Conservation (phyloP, 768 basidiomycete genomes). For the Tephrocybe sp. region DNA sequence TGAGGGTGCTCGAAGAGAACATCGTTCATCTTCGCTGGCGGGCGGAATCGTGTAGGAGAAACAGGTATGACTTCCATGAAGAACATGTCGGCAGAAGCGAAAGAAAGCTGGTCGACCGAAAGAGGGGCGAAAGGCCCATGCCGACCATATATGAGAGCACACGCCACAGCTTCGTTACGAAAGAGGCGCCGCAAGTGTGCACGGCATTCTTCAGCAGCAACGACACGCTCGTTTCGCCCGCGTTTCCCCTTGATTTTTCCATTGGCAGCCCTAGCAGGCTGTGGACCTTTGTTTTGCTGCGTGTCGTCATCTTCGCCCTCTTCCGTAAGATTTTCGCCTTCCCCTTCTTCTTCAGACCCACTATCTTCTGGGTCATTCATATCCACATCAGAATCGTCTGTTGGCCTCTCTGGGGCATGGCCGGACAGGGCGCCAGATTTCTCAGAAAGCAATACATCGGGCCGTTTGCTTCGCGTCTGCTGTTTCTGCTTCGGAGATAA, state of each 20-base stretch:
- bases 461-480: conserved; percentile 58
- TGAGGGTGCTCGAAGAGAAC: conserved; percentile 95
- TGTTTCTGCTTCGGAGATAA: conserved; percentile 76
- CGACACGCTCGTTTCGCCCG: conserved; percentile 86
- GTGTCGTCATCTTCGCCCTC: conserved; percentile 35
- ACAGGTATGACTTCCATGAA: conserved; percentile 93
- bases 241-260: conserved; percentile 73
- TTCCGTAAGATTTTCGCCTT: conserved; percentile 49
- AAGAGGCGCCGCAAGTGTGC: conserved; percentile 91
- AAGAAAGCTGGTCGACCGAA: conserved; percentile 55
- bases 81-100: conserved; percentile 91
- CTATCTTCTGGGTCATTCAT: conserved; percentile 48
- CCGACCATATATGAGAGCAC: conserved; percentile 85
- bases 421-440: conserved; percentile 31
- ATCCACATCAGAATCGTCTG: conserved; percentile 46
- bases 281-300: conserved; percentile 14
- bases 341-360: conserved; percentile 31
- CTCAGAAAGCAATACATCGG: conserved; percentile 68
- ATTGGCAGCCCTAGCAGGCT: conserved; percentile 66
- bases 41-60: conserved; percentile 93
- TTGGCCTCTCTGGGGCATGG: conserved; percentile 21
- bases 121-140: conserved; percentile 81
- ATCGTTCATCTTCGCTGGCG: conserved; percentile 88
- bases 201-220: conserved; percentile 90
- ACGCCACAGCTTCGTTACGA: conserved; percentile 75